Evolutionary conservation across 2,329 filamentous ascomycete species (phyloP).

Genomic region (Fusarium algeriense): DNA sequence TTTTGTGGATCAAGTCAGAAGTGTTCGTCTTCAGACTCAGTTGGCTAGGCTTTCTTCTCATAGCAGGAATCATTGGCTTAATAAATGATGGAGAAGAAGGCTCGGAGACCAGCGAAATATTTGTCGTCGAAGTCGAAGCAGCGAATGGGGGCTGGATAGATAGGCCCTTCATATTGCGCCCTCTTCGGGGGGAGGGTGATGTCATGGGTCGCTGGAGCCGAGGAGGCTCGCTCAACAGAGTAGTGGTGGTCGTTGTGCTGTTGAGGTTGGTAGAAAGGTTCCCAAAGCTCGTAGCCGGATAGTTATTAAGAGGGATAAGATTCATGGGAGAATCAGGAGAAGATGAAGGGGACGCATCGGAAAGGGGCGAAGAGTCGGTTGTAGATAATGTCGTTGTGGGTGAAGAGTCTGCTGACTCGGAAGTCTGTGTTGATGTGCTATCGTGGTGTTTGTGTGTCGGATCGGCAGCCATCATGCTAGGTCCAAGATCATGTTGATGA

Average conservation of each 20-base stretch:
- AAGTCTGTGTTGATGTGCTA: slow-evolving; percentile 81
- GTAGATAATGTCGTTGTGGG: slow-evolving; percentile 95
- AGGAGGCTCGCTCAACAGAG: slow-evolving; percentile 56
- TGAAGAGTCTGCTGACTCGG: slow-evolving; percentile 91
- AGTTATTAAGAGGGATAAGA: slow-evolving; percentile 77
- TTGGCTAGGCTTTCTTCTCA: slow-evolving; percentile 81
- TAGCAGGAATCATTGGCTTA: slow-evolving; percentile 78
- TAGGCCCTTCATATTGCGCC: slow-evolving; percentile 86
- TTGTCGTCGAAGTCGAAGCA: slow-evolving; percentile 57
- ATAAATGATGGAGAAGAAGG: slow-evolving; percentile 83
- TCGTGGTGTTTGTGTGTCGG: slow-evolving; percentile 77
- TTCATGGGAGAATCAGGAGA: slow-evolving; percentile 91
- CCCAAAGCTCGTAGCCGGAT: slow-evolving; percentile 71
- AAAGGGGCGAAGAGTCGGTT: slow-evolving; percentile 89
- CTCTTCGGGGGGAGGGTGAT: slow-evolving; percentile 76
- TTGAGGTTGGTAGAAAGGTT: slow-evolving; percentile 47
- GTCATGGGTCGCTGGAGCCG: slow-evolving; percentile 71
- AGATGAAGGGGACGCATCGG: slow-evolving; percentile 90
- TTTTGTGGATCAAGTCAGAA: slow-evolving; percentile 63
- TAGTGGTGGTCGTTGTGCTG: slow-evolving; percentile 20
- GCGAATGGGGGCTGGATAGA: slow-evolving; percentile 77
- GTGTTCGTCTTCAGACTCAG: slow-evolving; percentile 81
- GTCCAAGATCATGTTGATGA: slow-evolving; percentile 54
- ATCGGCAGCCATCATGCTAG: slow-evolving; percentile 59
- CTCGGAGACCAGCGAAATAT: slow-evolving; percentile 68